These are phyloP conservation scores for Lunularia cruciata DNA, from an alignment of 225 moss, liverwort and hornwort species.

Conservation along the genomic window DNA sequence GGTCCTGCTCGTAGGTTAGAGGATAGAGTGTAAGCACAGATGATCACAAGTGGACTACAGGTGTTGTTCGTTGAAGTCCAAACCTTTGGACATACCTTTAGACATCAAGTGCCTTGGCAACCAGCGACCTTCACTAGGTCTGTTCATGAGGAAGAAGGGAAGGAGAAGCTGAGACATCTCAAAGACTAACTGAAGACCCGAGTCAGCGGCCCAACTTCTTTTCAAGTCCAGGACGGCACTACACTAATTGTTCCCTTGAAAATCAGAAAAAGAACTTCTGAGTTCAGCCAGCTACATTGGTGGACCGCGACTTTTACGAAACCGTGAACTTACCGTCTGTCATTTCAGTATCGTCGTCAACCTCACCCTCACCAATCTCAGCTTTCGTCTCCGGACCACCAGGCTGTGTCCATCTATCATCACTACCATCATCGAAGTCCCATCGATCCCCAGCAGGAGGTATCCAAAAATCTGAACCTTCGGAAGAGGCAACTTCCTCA, in stretches of 20 bases:
- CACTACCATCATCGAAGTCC: conserved; percentile 51
- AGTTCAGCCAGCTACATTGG: no score
- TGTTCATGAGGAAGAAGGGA: background rate
- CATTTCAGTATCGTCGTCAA: conserved; percentile 40
- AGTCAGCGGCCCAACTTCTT: background rate
- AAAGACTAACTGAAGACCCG: background rate
- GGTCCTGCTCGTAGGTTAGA: background rate
- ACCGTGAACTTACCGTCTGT: conserved; percentile 34
- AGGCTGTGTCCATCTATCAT: conserved; percentile 46
- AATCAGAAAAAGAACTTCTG: background rate
- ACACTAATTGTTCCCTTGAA: background rate
- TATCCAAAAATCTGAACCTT: conserved; percentile 45
- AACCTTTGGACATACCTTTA: no score
- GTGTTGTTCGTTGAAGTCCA: no score
- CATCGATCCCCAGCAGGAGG: conserved; percentile 53
- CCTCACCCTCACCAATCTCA: background rate
- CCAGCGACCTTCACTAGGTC: background rate
- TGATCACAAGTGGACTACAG: background rate
- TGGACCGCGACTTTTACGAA: no score
- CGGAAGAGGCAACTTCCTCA: conserved; percentile 25
- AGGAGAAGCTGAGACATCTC: background rate
- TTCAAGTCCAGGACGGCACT: background rate
- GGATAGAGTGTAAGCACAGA: background rate
- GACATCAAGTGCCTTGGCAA: no score
- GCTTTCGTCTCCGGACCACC: background rate